Percentiles rank a stretch among this genome's conserved stretches.
Conservation (phyloP, 768 basidiomycete species). For the Suillus spraguei region DNA sequence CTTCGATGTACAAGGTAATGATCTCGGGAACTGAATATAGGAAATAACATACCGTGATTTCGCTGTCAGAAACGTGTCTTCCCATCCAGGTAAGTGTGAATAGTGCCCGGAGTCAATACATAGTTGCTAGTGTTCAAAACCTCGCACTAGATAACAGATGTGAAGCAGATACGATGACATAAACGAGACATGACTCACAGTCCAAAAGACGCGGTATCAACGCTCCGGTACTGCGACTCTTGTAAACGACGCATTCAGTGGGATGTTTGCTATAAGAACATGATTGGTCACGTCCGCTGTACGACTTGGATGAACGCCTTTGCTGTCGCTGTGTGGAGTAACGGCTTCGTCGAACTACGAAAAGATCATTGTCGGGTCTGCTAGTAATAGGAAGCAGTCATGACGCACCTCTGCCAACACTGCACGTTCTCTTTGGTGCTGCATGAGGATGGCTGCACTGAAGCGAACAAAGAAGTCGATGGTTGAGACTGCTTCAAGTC, state of each 20-base stretch:
- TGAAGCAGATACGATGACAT: not conserved
- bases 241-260: constrained; percentile 25
- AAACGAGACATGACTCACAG: constrained; percentile 13
- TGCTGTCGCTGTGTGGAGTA: constrained; percentile 20
- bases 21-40: not conserved
- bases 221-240: constrained; percentile 25
- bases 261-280: constrained; percentile 24
- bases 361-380: not conserved
- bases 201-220: constrained; percentile 23
- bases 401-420: not conserved
- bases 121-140: constrained; percentile 30
- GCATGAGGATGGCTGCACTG: not conserved
- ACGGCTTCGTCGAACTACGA: constrained; percentile 11
- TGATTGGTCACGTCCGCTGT: constrained; percentile 13
- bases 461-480: too few species aligned
- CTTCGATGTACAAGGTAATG: not conserved
- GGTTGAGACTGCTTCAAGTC: not conserved
- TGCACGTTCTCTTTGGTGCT: not conserved
- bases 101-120: constrained; percentile 28
- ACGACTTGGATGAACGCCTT: constrained; percentile 20
- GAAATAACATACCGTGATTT: constrained; percentile 22
- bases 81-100: constrained; percentile 32
- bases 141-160: constrained; percentile 18
- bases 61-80: constrained; percentile 28
- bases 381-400: not conserved